Evolutionary conservation across 371 early-diverging fungal genomes (phyloP), one percentile per base, ranked within the genome.

Genomic region (Phascolomyces articulosus): DNA sequence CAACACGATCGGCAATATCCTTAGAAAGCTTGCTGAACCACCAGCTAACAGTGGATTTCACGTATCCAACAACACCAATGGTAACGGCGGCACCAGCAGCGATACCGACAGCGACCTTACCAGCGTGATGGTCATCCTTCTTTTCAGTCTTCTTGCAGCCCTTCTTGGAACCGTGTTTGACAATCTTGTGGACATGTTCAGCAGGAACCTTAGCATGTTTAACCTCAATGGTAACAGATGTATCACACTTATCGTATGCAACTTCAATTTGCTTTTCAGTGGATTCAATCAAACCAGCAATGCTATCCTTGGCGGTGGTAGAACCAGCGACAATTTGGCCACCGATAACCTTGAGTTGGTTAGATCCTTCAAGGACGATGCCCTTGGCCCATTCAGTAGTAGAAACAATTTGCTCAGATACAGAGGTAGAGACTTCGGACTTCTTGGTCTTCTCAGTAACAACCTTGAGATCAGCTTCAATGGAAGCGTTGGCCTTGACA

Each of bases 1-100:
- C 73, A 23, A 73, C 68, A 18, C 79, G 64, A 38, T 57, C 51
- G 24, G 79, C 70, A 10, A 78, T 65, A 58, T 74, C 73, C 15
- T 66, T 34, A 11, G 65, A 69, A 2, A 78, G 60, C 38, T 66
- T 40, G 21, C 69, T 63, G 47, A 66, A 73, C 79, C 79, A 78
- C n/a, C n/a, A n/a, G n/a, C n/a, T n/a, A n/a, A n/a, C 56, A 21
- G 21, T 28, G 21, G 29, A 34, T 15, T 40, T 28, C 3, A 20
- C 62, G 24, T 23, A 13, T 7, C 24, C 53, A 51, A 26, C 20
- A 4, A 62, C 24, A 24, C 70, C 68, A 29, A 72, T 66, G 60
- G 69, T 34, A 13, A 48, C 64, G 29, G 49, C 63, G 20, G 62
- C 27, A 20, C 62, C 54, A 8, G 51, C 54, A 2, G 31, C 20